phyloP scores from a whole-genome alignment of 2,329 filamentous ascomycete species.

The Pseudogymnoascus sp. region DNA sequence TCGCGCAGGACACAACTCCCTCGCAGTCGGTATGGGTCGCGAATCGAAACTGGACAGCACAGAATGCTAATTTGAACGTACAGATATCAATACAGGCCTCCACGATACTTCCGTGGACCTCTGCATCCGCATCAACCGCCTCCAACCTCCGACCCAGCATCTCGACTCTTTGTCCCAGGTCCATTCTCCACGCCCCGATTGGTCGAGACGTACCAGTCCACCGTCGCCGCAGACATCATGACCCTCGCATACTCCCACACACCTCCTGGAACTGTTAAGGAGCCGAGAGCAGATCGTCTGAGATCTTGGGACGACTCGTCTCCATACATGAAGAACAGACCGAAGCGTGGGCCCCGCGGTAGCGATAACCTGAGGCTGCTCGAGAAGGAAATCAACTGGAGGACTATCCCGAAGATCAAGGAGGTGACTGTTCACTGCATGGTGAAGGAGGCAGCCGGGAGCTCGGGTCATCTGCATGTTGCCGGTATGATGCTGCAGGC shows the following conservation, averaged over 20 bases:
- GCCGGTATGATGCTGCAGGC: slow-evolving; percentile 78
- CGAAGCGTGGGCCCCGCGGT: slow-evolving; percentile 76
- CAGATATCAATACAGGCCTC: slow-evolving; percentile 91
- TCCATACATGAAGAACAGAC: slow-evolving; percentile 89
- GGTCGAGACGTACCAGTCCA: slow-evolving; percentile 82
- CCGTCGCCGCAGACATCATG: slow-evolving; percentile 80
- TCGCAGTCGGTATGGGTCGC: slow-evolving; percentile 31
- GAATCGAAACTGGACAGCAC: not conserved
- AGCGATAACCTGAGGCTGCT: slow-evolving; percentile 63
- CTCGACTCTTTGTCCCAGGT: slow-evolving; percentile 80
- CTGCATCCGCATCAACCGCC: slow-evolving; percentile 89
- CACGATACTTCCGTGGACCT: slow-evolving; percentile 90
- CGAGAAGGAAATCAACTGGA: slow-evolving; percentile 69
- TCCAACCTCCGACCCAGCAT: slow-evolving; percentile 76
- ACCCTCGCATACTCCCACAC: slow-evolving; percentile 81
- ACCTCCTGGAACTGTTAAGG: slow-evolving; percentile 64
- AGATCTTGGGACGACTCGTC: slow-evolving; percentile 83
- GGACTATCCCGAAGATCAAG: slow-evolving; percentile 75
- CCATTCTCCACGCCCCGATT: slow-evolving; percentile 84
- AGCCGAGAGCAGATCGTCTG: slow-evolving; percentile 56
- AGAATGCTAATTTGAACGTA: slow-evolving; percentile 14
- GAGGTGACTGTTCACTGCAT: slow-evolving; percentile 75
- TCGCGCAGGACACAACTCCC: slow-evolving; percentile 33
- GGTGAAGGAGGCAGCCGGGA: slow-evolving; percentile 59
- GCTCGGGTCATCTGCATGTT: slow-evolving; percentile 71